Conservation (phyloP, 306 rosid genomes). For the Ormosia semicastrata region DNA sequence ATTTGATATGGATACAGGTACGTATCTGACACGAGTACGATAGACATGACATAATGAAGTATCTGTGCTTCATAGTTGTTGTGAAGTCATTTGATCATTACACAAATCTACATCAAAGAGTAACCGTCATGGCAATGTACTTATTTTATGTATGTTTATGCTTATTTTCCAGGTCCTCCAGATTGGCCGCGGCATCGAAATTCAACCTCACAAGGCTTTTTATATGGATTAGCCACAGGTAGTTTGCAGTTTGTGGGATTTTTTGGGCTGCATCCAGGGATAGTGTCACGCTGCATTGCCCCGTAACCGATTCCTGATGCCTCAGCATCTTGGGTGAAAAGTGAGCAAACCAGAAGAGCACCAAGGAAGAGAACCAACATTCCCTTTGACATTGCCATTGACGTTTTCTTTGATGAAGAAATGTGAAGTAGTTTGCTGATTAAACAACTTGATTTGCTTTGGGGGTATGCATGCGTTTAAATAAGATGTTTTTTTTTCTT, state of each 20-base stretch:
- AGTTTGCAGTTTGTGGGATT: not conserved
- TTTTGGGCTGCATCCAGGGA: not conserved
- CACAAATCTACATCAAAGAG: no score
- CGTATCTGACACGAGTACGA: no score
- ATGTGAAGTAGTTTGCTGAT: not conserved
- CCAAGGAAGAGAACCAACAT: not conserved
- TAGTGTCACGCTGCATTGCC: not conserved
- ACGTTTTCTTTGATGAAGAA: not conserved
- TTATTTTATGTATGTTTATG: no score
- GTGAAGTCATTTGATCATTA: no score
- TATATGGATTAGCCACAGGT: not conserved
- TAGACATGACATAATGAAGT: no score
- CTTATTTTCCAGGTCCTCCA: no score
- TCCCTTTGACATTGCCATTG: conserved; percentile 4
- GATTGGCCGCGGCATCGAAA: no score
- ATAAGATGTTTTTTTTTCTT: not conserved
- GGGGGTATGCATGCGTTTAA: not conserved
- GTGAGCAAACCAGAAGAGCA: not conserved
- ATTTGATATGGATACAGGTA: no score
- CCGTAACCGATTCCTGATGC: not conserved
- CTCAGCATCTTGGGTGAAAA: not conserved
- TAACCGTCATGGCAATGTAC: no score
- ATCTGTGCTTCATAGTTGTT: no score
- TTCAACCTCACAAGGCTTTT: not conserved
- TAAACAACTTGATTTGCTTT: not conserved